Conservation (phyloP, 768 basidiomycete species). For the Kwoniella pini region DNA sequence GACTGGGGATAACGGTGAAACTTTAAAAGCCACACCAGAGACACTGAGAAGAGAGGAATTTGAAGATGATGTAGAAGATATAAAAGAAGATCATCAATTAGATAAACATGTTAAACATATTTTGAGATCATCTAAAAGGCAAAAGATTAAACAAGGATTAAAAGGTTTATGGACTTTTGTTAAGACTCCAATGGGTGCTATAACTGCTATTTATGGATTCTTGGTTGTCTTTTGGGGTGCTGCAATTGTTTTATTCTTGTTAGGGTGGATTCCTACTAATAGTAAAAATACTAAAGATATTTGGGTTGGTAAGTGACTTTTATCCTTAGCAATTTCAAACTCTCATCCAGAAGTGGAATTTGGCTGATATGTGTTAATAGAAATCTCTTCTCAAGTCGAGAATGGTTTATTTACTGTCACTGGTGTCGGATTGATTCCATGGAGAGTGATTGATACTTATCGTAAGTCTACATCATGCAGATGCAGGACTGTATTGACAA, state of each 20-base stretch:
- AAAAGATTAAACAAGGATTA: slow-evolving; percentile 63
- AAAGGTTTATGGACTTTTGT: slow-evolving; percentile 78
- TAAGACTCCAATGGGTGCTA: slow-evolving; percentile 76
- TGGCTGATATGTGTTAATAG: no score
- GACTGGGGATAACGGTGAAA: not conserved
- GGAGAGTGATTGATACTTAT: slow-evolving; percentile 73
- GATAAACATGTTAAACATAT: slow-evolving; percentile 80
- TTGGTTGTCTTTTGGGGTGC: slow-evolving; percentile 83
- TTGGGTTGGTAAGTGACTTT: slow-evolving; percentile 68
- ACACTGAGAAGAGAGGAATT: slow-evolving; percentile 12
- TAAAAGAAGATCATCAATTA: slow-evolving; percentile 57
- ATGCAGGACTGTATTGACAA: no score
- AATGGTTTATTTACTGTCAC: slow-evolving; percentile 81
- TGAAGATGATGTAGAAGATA: slow-evolving; percentile 21
- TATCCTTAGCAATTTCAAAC: no score
- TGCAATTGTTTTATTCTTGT: slow-evolving; percentile 70
- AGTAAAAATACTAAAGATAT: slow-evolving; percentile 70
- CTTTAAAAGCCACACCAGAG: not conserved
- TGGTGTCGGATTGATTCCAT: slow-evolving; percentile 75
- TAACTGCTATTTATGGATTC: slow-evolving; percentile 76
- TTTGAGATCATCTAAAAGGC: slow-evolving; percentile 60
- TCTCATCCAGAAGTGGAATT: no score
- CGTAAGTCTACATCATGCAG: slow-evolving; percentile 57
- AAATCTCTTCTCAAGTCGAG: slow-evolving; percentile 61
- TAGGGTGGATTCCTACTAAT: slow-evolving; percentile 67